Evolutionary conservation across 2,329 filamentous ascomycete genomes (phyloP).

Genomic region (Cylindrodendrum hubeiense): DNA sequence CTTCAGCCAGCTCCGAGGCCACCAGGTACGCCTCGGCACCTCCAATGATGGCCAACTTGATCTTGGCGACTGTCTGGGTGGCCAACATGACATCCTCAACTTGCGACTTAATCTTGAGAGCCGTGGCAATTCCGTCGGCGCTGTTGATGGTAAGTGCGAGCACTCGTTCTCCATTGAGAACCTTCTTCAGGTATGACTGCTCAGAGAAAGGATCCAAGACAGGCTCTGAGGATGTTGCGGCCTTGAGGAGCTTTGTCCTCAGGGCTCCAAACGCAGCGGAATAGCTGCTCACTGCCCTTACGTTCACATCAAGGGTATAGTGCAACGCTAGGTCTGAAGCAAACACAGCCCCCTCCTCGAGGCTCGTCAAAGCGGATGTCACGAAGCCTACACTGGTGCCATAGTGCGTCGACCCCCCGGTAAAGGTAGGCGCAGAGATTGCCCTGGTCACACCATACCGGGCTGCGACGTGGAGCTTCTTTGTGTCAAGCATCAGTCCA

Average conservation of each 20-base stretch:
- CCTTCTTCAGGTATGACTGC: slow-evolving; percentile 63
- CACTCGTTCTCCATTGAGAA: slow-evolving; percentile 65
- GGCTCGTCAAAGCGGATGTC: slow-evolving; percentile 60
- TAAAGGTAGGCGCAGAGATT: slow-evolving; percentile 66
- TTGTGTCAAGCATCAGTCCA: slow-evolving; percentile 66
- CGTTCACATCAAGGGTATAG: slow-evolving; percentile 64
- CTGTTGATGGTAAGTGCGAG: slow-evolving; percentile 72
- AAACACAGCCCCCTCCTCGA: slow-evolving; percentile 65
- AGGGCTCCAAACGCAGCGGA: slow-evolving; percentile 66
- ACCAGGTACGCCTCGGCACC: slow-evolving; percentile 73
- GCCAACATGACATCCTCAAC: slow-evolving; percentile 59
- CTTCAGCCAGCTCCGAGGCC: slow-evolving; percentile 67
- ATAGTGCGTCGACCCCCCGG: slow-evolving; percentile 57
- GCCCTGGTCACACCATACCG: slow-evolving; percentile 70
- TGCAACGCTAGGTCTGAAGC: slow-evolving; percentile 67
- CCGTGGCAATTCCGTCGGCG: slow-evolving; percentile 71
- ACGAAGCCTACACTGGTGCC: slow-evolving; percentile 71
- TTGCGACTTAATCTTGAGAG: slow-evolving; percentile 69
- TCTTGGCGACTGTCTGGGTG: slow-evolving; percentile 34
- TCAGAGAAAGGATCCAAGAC: slow-evolving; percentile 60
- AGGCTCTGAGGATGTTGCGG: slow-evolving; percentile 54
- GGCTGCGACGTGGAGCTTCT: slow-evolving; percentile 66
- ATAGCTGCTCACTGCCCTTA: slow-evolving; percentile 60
- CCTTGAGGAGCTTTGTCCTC: slow-evolving; percentile 66
- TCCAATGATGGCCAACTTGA: slow-evolving; percentile 71